phyloP scores from a whole-genome alignment of 164 flowering plant species.

The Taxillus chinensis region DNA sequence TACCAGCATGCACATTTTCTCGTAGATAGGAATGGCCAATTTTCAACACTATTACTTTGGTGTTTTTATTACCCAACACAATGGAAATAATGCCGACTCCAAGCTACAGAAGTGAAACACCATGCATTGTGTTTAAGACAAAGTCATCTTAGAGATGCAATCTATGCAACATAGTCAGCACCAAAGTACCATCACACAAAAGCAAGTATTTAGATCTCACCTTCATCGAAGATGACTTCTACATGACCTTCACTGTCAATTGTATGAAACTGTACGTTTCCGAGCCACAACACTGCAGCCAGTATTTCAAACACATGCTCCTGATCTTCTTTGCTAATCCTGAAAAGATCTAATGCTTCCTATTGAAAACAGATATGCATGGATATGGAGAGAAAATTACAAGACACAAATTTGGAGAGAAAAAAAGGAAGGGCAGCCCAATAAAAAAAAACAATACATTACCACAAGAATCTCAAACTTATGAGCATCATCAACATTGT shows the following conservation, averaged over 20 bases:
- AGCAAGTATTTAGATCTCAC: slow-evolving; percentile 21
- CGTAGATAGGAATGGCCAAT: too few relatives aligned
- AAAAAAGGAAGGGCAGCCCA: background rate
- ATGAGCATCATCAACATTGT: slow-evolving; percentile 60
- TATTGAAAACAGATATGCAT: slow-evolving; percentile 14
- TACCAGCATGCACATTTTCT: too few relatives aligned
- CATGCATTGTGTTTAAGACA: too few relatives aligned
- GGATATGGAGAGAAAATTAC: background rate
- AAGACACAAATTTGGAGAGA: too few relatives aligned
- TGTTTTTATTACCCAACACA: too few relatives aligned
- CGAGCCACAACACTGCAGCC: slow-evolving; percentile 87
- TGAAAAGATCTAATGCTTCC: slow-evolving; percentile 68
- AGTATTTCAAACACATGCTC: slow-evolving; percentile 63
- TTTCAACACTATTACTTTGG: too few relatives aligned
- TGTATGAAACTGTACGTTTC: slow-evolving; percentile 69
- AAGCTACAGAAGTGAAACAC: too few relatives aligned
- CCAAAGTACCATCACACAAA: too few relatives aligned
- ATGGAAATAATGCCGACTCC: too few relatives aligned
- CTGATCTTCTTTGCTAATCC: slow-evolving; percentile 57
- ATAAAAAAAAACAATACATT: slow-evolving; percentile 10
- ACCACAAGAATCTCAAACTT: slow-evolving; percentile 67
- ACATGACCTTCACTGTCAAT: slow-evolving; percentile 70
- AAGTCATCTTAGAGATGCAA: too few relatives aligned
- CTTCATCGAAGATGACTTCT: slow-evolving; percentile 72
- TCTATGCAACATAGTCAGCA: background rate